Conservation (phyloP, 1,284 basidiomycete species). For the Pseudozyma pruni region DNA sequence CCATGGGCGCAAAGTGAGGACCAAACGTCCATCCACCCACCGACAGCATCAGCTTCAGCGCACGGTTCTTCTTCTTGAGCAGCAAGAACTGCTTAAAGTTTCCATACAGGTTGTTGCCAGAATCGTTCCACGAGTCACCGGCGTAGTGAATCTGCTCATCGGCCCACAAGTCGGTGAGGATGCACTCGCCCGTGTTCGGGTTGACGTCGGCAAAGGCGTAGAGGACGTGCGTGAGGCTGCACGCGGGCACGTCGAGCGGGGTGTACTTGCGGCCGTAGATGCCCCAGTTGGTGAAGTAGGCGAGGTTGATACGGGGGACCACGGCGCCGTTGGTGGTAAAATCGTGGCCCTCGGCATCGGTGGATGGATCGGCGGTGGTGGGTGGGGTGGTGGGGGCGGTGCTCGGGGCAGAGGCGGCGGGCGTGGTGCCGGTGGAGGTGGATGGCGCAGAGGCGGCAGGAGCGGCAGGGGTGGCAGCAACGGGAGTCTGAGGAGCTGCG, state of each 20-base stretch:
- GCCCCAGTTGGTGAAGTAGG: constrained; percentile 75
- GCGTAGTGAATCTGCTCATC: constrained; percentile 75
- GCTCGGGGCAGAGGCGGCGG: constrained; percentile 9
- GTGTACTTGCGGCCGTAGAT: constrained; percentile 89
- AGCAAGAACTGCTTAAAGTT: constrained; percentile 88
- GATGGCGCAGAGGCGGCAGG: constrained; percentile 6
- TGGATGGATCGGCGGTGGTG: neutral
- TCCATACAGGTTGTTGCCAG: constrained; percentile 82
- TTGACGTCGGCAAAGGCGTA: constrained; percentile 88
- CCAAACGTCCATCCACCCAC: constrained; percentile 69
- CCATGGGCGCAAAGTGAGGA: constrained; percentile 64
- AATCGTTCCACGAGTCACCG: constrained; percentile 72
- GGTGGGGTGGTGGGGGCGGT: constrained; percentile 9
- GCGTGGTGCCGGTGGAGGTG: neutral
- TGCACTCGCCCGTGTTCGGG: constrained; percentile 72
- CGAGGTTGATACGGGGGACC: constrained; percentile 42
- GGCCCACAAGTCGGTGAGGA: constrained; percentile 81
- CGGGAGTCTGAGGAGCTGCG: constrained; percentile 2
- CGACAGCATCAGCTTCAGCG: constrained; percentile 68
- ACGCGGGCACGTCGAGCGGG: constrained; percentile 76
- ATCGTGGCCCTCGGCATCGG: constrained; percentile 22
- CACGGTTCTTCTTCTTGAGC: constrained; percentile 78
- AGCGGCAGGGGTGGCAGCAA: constrained; percentile 4
- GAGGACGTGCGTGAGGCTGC: constrained; percentile 80
- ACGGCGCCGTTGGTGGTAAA: constrained; percentile 40